Evolutionary conservation across 1,284 basidiomycete genomes (phyloP).

Genomic region (Dichomitus squalens): DNA sequence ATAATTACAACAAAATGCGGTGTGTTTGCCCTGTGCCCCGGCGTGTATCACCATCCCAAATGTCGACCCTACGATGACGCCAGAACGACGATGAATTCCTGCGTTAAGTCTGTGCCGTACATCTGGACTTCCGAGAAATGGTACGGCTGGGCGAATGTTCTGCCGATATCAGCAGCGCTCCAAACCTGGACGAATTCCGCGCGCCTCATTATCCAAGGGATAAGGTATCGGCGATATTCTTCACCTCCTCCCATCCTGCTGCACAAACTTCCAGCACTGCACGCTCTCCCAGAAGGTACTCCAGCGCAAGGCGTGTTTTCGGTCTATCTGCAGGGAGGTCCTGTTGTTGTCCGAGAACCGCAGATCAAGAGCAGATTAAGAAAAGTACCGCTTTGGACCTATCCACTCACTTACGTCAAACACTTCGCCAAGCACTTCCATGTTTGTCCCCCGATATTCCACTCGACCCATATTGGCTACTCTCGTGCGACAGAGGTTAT

Average conservation of each 20-base stretch:
- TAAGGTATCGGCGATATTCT: too few species aligned
- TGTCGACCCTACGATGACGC: too few species aligned
- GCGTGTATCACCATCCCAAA: too few species aligned
- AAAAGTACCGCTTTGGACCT: not conserved
- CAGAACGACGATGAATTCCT: too few species aligned
- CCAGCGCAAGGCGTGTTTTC: conserved; percentile 42
- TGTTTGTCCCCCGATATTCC: conserved; percentile 28
- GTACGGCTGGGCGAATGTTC: too few species aligned
- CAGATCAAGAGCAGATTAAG: not conserved
- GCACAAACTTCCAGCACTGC: conserved; percentile 47
- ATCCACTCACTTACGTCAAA: conserved; percentile 41
- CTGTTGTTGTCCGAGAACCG: conserved; percentile 16
- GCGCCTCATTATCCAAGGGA: too few species aligned
- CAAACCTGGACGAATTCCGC: too few species aligned
- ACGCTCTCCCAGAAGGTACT: conserved; percentile 43
- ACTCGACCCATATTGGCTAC: not conserved
- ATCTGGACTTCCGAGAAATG: too few species aligned
- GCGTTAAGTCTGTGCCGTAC: too few species aligned
- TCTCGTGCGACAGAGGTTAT: not conserved
- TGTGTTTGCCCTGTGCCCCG: too few species aligned
- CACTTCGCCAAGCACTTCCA: conserved; percentile 33
- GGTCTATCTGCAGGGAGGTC: conserved; percentile 20
- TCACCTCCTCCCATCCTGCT: conserved; percentile 40
- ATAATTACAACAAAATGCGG: too few species aligned
- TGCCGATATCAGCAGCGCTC: too few species aligned